Conservation (phyloP, 768 basidiomycete genomes). For the Omphalotus guepiniiformis region DNA sequence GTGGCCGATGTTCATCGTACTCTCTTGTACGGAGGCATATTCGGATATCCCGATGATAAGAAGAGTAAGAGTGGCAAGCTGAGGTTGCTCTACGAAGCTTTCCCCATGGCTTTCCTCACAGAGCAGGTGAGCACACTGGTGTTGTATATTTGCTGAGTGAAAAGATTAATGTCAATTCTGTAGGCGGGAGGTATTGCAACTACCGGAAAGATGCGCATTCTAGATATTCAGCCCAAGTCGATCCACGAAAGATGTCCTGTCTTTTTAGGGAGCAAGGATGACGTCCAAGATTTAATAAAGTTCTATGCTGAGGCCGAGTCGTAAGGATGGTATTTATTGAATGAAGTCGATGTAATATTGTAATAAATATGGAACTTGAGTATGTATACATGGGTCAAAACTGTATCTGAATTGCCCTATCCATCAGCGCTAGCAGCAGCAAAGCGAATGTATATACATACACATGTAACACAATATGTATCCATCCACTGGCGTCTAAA, state of each 20-base stretch:
- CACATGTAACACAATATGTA: no score
- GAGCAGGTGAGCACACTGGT: conserved; percentile 73
- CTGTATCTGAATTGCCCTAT: no score
- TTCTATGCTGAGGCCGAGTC: conserved; percentile 69
- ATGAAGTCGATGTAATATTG: no score
- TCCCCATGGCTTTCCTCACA: conserved; percentile 94
- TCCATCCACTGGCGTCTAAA: no score
- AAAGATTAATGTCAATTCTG: no score
- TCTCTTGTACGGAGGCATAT: conserved; percentile 95
- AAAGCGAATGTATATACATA: no score
- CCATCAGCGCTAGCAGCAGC: no score
- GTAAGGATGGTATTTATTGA: no score
- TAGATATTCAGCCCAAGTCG: conserved; percentile 79
- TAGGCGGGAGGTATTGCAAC: conserved; percentile 98
- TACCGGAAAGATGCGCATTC: conserved; percentile 88
- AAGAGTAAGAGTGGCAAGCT: conserved; percentile 96
- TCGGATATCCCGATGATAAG: conserved; percentile 97
- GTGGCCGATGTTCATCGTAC: conserved; percentile 98
- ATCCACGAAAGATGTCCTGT: conserved; percentile 94
- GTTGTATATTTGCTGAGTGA: no score
- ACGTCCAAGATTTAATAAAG: conserved; percentile 85
- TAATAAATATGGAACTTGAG: no score
- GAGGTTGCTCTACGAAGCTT: conserved; percentile 92
- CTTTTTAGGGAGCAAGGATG: conserved; percentile 91
- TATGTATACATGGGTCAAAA: no score